Conservation (phyloP, 2,329 filamentous ascomycete genomes). For the Botrytis galanthina region DNA sequence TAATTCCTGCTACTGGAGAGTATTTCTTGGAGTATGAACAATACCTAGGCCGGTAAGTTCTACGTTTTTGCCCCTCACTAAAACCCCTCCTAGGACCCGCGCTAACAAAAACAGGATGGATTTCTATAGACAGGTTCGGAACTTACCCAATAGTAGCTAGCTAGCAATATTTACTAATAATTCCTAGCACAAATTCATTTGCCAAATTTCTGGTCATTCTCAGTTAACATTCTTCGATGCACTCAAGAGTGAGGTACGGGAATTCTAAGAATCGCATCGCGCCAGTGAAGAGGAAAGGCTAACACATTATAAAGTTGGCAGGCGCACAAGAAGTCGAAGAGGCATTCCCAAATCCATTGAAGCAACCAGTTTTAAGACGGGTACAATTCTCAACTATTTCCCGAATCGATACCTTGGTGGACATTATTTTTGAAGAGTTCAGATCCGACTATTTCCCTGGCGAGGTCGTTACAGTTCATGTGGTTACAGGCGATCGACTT, state of each 20-base stretch:
- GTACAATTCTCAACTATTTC: conserved; percentile 89
- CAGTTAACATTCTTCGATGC: conserved; percentile 91
- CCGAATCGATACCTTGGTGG: conserved; percentile 78
- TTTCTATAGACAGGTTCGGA: conserved; percentile 82
- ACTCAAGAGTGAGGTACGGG: conserved; percentile 78
- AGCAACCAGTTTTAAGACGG: conserved; percentile 83
- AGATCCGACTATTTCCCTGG: conserved; percentile 89
- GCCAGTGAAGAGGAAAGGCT: conserved; percentile 32
- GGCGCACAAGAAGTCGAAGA: conserved; percentile 88
- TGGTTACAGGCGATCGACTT: conserved; percentile 65
- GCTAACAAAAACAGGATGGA: conserved; percentile 62
- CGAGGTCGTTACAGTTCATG: conserved; percentile 73
- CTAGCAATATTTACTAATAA: conserved; percentile 29
- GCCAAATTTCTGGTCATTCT: conserved; percentile 92
- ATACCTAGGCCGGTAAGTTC: conserved; percentile 73
- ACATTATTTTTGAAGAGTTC: conserved; percentile 72
- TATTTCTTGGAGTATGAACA: conserved; percentile 86
- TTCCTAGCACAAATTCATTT: conserved; percentile 72
- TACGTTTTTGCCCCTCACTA: conserved; percentile 21
- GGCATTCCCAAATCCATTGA: conserved; percentile 85
- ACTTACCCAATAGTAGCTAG: not conserved
- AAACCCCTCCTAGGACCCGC: not conserved
- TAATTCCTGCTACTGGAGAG: conserved; percentile 86
- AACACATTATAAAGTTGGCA: conserved; percentile 53
- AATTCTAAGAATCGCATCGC: conserved; percentile 9